Evolutionary conservation across 179 eudicot genomes (phyloP).

Genomic region (Vitellaria paradoxa): DNA sequence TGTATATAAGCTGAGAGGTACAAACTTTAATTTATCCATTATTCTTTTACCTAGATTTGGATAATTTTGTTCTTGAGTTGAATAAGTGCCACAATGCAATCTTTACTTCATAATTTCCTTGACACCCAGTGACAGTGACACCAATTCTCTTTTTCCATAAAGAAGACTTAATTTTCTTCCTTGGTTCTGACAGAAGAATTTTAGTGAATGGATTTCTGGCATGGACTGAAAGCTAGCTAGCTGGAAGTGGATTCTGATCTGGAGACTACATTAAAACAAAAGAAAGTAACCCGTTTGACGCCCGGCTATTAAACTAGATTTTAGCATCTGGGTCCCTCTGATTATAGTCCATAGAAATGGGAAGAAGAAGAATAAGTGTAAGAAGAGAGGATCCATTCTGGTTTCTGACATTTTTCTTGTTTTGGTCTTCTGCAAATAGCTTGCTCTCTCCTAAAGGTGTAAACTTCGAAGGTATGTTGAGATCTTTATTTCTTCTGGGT

Average conservation of each 20-base stretch:
- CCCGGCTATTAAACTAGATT: conserved; percentile 7
- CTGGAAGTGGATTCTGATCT: neutral
- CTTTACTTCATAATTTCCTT: conserved; percentile 26
- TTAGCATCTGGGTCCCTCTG: conserved; percentile 3
- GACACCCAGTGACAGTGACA: conserved; percentile 38
- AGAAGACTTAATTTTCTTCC: neutral
- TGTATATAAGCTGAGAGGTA: too few species aligned
- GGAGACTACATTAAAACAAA: conserved; percentile 11
- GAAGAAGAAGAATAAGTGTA: conserved; percentile 12
- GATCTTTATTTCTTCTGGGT: neutral
- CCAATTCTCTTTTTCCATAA: conserved; percentile 30
- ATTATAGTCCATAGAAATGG: conserved; percentile 19
- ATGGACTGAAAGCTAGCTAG: neutral
- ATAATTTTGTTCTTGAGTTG: neutral
- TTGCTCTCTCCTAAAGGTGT: conserved; percentile 36
- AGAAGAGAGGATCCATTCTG: conserved; percentile 16
- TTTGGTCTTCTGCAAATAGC: conserved; percentile 22
- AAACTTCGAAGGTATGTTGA: conserved; percentile 34
- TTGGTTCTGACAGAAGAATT: conserved; percentile 1
- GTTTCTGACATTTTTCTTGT: conserved; percentile 20
- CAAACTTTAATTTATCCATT: too few species aligned
- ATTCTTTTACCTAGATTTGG: conserved; percentile 5
- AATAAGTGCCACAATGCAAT: conserved; percentile 4
- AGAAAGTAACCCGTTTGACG: neutral
- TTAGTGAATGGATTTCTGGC: conserved; percentile 13